phyloP scores from a whole-genome alignment of 2,329 filamentous ascomycete species.

The Bipolaris bicolor region DNA sequence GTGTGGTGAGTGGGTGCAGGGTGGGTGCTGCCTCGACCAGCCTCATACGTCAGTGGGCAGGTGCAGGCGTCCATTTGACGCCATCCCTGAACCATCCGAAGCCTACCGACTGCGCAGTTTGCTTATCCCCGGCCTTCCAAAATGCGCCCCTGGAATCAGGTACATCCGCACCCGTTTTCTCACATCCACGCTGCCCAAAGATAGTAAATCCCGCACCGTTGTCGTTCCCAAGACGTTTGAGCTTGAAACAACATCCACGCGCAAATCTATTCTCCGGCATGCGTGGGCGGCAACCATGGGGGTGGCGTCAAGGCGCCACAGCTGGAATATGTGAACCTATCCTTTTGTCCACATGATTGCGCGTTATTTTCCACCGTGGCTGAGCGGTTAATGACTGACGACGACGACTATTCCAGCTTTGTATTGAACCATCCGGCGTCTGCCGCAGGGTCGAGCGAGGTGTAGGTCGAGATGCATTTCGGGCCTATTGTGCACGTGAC shows the following conservation, averaged over 20 bases:
- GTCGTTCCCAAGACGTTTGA: conserved; percentile 9
- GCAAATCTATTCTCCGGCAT: neutral
- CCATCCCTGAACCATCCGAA: neutral
- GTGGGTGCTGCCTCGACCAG: neutral
- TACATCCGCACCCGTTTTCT: neutral
- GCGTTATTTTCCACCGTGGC: neutral
- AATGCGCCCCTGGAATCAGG: conserved; percentile 3
- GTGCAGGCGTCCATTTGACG: neutral
- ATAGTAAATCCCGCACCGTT: neutral
- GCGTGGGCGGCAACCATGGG: neutral
- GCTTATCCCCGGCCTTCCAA: neutral
- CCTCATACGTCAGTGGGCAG: neutral
- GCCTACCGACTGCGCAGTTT: neutral
- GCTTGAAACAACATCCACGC: conserved; percentile 12
- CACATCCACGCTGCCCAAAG: neutral
- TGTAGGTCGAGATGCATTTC: neutral
- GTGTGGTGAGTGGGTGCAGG: neutral
- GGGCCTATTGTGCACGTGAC: conserved; percentile 2
- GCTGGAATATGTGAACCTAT: too few species aligned
- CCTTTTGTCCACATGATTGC: neutral
- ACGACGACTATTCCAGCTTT: conserved; percentile 1
- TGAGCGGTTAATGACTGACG: neutral
- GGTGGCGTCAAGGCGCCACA: neutral
- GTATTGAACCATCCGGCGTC: neutral
- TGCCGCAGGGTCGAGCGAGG: too few species aligned